Base-by-base conservation (phyloP, 139 green algal species). In the Auxenochlorella protothecoides region DNA sequence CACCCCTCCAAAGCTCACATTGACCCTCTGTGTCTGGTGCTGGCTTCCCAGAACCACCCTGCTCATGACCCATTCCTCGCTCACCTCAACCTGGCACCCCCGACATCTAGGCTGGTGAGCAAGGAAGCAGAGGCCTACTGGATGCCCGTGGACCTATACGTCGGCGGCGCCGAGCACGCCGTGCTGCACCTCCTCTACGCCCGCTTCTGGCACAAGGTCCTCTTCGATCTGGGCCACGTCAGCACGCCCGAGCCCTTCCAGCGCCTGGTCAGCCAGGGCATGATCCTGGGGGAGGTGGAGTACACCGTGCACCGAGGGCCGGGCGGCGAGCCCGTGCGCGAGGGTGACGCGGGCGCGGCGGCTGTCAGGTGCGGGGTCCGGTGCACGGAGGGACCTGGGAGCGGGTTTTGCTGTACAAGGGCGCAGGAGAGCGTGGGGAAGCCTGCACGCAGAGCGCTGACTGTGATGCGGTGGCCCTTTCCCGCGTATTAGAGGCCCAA, bases 71-170 rank as follows among this genome's bases (percentile, higher is more conserved):
- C 27, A 44, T 44, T 44, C 27, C 27, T 44, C 27, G 27, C 27
- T 44, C 27, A 44, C 53, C 72, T 44, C 27, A 44, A 44, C 27
- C 27, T 44, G 27, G 27, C 27, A 44, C 27, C 27, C 27, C 27
- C 27, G 27, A 44, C 27, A 44, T 44, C 27, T 44, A 75, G 66
- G 27, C 78, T 96, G 55, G 81, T 99, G 11, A 89, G 95, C 73
- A 83, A 84, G 8, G 86, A 90, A 53, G 80, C 86, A 63, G 95
- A 98, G 80, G 88, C 89, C 78, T 97, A 96, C 84, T 97, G 91
- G 94, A 95, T 97, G 89, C 93, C 92, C 2, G 95, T 99, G 65
- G 95, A 99, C 83, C 75, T 99, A 74, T 99, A 99, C 76, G 92
- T 99, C n/a, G 95, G 94, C 4, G 95, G 95, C 5, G 92, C 95